Conservation (phyloP, 179 eudicot genomes). For the Drosera spatulata region DNA sequence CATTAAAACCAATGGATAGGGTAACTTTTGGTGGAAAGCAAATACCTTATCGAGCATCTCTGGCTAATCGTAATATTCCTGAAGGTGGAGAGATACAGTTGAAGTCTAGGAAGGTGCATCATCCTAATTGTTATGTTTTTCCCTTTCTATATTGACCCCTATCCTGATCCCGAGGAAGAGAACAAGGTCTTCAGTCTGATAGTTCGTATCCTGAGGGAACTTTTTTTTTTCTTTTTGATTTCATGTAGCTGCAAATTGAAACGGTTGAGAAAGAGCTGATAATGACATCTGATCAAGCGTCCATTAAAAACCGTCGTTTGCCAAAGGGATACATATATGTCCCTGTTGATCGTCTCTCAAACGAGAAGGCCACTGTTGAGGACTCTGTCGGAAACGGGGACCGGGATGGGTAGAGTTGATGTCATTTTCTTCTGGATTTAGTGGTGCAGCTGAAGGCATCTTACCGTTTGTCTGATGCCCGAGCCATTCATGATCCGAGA, state of each 20-base stretch:
- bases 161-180: too few relatives aligned
- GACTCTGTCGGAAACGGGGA: slow-evolving; percentile 36
- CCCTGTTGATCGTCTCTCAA: slow-evolving; percentile 57
- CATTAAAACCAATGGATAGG: slow-evolving; percentile 56
- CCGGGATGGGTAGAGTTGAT: slow-evolving; percentile 26
- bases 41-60: slow-evolving; percentile 53
- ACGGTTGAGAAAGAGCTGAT: slow-evolving; percentile 73
- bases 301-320: slow-evolving; percentile 60
- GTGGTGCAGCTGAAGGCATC: neutral
- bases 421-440: slow-evolving; percentile 1
- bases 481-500: neutral
- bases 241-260: slow-evolving; percentile 40
- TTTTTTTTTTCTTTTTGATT: neutral
- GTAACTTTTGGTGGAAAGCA: slow-evolving; percentile 73
- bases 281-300: slow-evolving; percentile 92
- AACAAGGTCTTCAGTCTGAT: too few relatives aligned
- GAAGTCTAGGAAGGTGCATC: slow-evolving; percentile 38
- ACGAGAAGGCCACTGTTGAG: slow-evolving; percentile 26
- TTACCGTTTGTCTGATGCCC: slow-evolving; percentile 5
- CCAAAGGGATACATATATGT: slow-evolving; percentile 89
- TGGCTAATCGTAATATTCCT: slow-evolving; percentile 28
- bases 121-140: too few relatives aligned
- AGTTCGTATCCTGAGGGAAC: neutral
- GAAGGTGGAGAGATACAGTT: slow-evolving; percentile 45
- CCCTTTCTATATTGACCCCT: too few relatives aligned